Base-by-base conservation (phyloP, 202 grass and related monocot species). In the Carex arenaria region DNA sequence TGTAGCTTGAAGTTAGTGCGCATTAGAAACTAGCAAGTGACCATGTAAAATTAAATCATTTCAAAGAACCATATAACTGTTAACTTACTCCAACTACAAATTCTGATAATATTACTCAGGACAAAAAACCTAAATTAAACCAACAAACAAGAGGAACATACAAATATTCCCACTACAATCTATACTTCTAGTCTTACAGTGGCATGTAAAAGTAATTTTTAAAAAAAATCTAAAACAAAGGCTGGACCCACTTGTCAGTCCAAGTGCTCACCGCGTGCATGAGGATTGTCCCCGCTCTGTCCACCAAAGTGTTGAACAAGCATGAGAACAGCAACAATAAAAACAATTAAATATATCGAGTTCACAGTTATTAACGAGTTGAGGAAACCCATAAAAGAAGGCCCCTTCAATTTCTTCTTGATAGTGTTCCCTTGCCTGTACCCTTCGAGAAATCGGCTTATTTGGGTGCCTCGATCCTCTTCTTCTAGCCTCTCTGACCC, bases 361-460 rank as follows among this genome's bases (percentile, higher is more conserved):
- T 86, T 98, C 61, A 93, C 49, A 85, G 86, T 98, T 81, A 95
- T 89, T 26, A 95, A 76, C 9, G 87, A 93, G 81, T 93, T 90
- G 71, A 95, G 84, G 78, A 93, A 95, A 36, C 93, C 95, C 81
- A 98, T 89, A 73, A 98, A 77, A 13, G 95, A 95, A 84, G 95
- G 95, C 0, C 95, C 95, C 0, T 61, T 93, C 40, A 95, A 85
- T 89, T 95, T 91, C 67, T 92, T 98, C 80, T 93, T 93, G 85
- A 84, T 95, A 66, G 87, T 98, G 84, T 88, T 98, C 72, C 92
- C 95, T 88, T 87, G 85, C 83, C 92, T 92, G 57, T 98, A 95
- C 66, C 91, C 93, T 86, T 98, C 91, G 22, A 98, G 93, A 83
- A 98, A 98, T 75, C 71, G 86, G 72, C 95, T 98, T 83, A 98